Evolutionary conservation across 495 filamentous ascomycete species (phyloP), one percentile per base, ranked within the genome.

Genomic region (Talaromyces trachyspermus): DNA sequence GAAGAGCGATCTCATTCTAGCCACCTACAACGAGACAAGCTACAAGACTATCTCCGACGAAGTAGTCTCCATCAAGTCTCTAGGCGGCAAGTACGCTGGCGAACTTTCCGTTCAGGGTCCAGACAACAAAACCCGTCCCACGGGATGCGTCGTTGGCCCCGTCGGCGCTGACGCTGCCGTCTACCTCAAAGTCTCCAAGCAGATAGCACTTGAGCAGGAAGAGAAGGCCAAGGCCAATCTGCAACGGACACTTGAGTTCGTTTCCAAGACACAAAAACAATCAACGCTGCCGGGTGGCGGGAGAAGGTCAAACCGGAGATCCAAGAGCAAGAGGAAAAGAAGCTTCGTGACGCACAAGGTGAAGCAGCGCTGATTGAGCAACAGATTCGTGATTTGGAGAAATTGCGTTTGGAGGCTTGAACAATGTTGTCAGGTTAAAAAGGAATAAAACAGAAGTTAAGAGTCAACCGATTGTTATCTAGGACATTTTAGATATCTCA

Each of bases 141-240:
- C 74, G 9, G 85, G 84, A 46, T 88, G 83, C 57, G 84, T 85
- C 7, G 82, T 85, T 17, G 82, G 79, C 61, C 70, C 81, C 20
- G 76, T 88, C 35, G 79, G 79, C 24, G 69, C 81, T 29, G 65
- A 75, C 35, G 81, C 83, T 3, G 77, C 79, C 25, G 84, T 85
- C 46, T 86, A 82, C 66, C 69, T 90, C 15, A 74, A 83, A 44
- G 81, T 89, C 55, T 66, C 68, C 25, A 83, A 82, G 65, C 79
- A 79, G 50, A 79, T 89, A 37, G 78, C 87, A 44, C 68, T 84
- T 14, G 78, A 81, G 52, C 74, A 70, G 43, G 80, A 83, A 57
- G 65, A 70, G 56, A 83, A 84, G 71, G 80, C 80, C 25, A 69
- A 70, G 58, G 76, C 72, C 55, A 78, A 75, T 32, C 54, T 71